Conservation (phyloP, 2,329 filamentous ascomycete genomes). For the Shiraia bambusicola region DNA sequence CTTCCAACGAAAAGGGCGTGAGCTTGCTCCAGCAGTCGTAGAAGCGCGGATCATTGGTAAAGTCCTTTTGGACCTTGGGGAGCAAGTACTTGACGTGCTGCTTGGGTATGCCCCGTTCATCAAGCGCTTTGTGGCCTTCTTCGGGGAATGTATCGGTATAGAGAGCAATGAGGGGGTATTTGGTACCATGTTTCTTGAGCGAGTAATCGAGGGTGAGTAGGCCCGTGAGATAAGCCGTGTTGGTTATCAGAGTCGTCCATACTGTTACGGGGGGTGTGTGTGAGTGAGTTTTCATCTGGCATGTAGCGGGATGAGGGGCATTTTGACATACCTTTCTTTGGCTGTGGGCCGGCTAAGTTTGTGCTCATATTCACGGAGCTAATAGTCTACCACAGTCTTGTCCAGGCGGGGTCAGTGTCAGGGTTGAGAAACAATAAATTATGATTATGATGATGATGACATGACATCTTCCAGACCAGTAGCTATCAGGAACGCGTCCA, state of each 20-base stretch:
- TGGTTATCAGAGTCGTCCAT: constrained; percentile 87
- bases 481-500: not conserved
- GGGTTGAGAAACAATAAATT: constrained; percentile 1
- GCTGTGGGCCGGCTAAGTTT: constrained; percentile 27
- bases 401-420: constrained; percentile 3
- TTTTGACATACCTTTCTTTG: constrained; percentile 43
- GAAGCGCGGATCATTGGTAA: constrained; percentile 77
- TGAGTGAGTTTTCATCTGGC: constrained; percentile 15
- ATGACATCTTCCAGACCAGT: constrained; percentile 1
- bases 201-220: constrained; percentile 80
- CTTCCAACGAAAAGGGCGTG: constrained; percentile 70
- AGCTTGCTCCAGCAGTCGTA: constrained; percentile 91
- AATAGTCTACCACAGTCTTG: constrained; percentile 1
- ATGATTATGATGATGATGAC: constrained; percentile 1
- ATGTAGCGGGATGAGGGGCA: constrained; percentile 2
- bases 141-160: constrained; percentile 77
- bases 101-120: constrained; percentile 66
- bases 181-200: constrained; percentile 63
- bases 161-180: constrained; percentile 78
- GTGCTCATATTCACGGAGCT: constrained; percentile 5
- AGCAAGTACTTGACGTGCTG: constrained; percentile 73
- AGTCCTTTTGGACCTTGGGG: constrained; percentile 66
- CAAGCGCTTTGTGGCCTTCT: constrained; percentile 68
- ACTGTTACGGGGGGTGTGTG: constrained; percentile 62
- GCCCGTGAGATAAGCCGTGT: constrained; percentile 76